These are phyloP conservation scores for Podaxis carcinomalis DNA, from an alignment of 768 basidiomycete genomes.

Conservation along the genomic window DNA sequence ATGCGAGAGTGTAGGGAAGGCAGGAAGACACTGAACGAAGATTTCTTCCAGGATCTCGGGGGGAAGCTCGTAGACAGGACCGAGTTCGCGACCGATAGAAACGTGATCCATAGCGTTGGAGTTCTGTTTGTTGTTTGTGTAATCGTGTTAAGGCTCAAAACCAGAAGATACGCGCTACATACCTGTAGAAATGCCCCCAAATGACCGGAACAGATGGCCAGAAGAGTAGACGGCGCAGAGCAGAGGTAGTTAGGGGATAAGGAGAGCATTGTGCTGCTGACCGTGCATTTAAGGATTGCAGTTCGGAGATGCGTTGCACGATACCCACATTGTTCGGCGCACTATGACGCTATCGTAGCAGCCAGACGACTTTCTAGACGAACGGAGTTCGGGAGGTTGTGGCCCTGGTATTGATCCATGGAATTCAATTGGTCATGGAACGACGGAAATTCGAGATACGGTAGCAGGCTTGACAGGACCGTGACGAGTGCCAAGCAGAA, in stretches of 20 bases:
- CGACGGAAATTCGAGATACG: no score
- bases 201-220: not conserved
- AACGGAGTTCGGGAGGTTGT: not conserved
- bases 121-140: not conserved
- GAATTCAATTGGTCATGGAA: no score
- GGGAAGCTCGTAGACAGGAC: not conserved
- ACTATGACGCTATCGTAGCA: not conserved
- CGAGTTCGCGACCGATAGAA: not conserved
- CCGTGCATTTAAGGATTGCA: not conserved
- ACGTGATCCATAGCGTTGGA: not conserved
- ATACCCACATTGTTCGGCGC: not conserved
- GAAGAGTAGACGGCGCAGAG: not conserved
- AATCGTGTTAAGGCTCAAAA: not conserved
- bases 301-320: not conserved
- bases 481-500: no score
- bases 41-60: constrained; percentile 9
- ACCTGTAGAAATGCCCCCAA: not conserved
- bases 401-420: not conserved
- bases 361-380: not conserved
- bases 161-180: not conserved
- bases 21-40: not conserved
- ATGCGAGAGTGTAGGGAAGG: not conserved
- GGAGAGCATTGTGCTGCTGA: not conserved
- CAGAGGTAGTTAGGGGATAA: not conserved
- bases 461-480: no score